Percentiles rank a stretch among this genome's conserved stretches.
These are phyloP conservation scores for Geotrichum cucujoidarum DNA, from an alignment of 1,139 yeast species.

Conservation along the genomic window DNA sequence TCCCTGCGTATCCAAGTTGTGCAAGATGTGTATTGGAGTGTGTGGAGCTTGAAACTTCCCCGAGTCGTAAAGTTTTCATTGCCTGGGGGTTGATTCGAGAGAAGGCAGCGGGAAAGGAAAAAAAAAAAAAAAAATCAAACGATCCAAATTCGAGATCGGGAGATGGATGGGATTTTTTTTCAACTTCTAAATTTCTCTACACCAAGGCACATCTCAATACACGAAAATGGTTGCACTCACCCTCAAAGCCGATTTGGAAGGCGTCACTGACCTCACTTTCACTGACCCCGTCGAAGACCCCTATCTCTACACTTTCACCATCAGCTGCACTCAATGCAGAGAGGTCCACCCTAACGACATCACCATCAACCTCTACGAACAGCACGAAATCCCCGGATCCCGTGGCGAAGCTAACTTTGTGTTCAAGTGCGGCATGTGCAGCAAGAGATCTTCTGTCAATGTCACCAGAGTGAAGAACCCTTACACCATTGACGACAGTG, in stretches of 20 bases:
- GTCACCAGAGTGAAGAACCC: slow-evolving; percentile 12
- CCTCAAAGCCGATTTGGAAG: slow-evolving; percentile 55
- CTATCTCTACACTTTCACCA: slow-evolving; percentile 66
- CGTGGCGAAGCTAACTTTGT: slow-evolving; percentile 83
- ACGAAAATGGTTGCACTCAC: slow-evolving; percentile 44
- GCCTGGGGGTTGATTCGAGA: no score
- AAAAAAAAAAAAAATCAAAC: no score
- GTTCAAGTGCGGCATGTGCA: slow-evolving; percentile 69
- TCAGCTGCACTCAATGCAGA: slow-evolving; percentile 73
- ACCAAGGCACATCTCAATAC: no score
- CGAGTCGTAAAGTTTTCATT: neutral
- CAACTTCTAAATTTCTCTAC: no score
- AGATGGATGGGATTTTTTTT: neutral
- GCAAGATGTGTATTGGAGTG: neutral
- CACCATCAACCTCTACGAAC: slow-evolving; percentile 56
- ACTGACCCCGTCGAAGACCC: slow-evolving; percentile 57
- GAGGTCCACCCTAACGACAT: slow-evolving; percentile 73
- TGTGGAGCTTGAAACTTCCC: neutral
- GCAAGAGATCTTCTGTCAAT: slow-evolving; percentile 41
- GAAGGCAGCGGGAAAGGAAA: no score
- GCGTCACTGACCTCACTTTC: slow-evolving; percentile 62
- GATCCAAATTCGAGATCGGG: no score
- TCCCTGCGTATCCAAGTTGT: neutral
- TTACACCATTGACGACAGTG: slow-evolving; percentile 39
- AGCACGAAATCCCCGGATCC: slow-evolving; percentile 60